Evolutionary conservation across 441 rosid genomes (phyloP), one percentile per base, ranked within the genome.

Genomic region (Populus hybrid): DNA sequence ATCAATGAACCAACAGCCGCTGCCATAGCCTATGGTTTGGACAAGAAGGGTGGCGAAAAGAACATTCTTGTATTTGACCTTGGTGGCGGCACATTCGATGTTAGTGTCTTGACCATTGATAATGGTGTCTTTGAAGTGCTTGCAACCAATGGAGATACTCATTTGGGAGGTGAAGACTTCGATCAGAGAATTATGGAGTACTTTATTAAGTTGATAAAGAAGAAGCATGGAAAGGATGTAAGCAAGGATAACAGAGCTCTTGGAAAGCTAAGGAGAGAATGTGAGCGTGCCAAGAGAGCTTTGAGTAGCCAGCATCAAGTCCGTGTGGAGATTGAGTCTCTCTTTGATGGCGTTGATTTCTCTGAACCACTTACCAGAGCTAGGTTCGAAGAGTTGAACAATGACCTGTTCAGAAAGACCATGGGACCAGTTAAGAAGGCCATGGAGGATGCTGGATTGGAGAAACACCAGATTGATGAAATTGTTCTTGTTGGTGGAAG

Each of bases 401-500:
- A 87, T 11, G 94, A 91, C 75, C 73, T 91, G 78, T 91, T 90
- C 84, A 85, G 92, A 73, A 91, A 91, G 89, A 88, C 94, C 34
- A 90, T 92, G 94, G 97, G 92, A 65, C 93, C 94, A 4, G 97
- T 93, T 75, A 91, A 90, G 92, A 93, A 91, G 79, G 96, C 97
- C 61, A 91, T 93, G 96, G 93, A 89, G 50, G 95, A 93, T 83
- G 95, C 95, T 75, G 91, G 93, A 40, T 81, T 91, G 78, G 87
- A 88, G 76, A 93, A 91, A 87, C 82, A 79, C 67, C 92, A 91
- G 87, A 93, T 93, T 63, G 90, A 93, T 46, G 95, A 93, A 86
- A 89, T 93, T 82, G 95, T 93, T 38, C 93, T 93, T 42, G 97
- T 93, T 26, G 95, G 95, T 79, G 95, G 97, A 78, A 93, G 97